Evolutionary conservation across 176 grass and related monocot species (phyloP).

Genomic region (Avena sativa): DNA sequence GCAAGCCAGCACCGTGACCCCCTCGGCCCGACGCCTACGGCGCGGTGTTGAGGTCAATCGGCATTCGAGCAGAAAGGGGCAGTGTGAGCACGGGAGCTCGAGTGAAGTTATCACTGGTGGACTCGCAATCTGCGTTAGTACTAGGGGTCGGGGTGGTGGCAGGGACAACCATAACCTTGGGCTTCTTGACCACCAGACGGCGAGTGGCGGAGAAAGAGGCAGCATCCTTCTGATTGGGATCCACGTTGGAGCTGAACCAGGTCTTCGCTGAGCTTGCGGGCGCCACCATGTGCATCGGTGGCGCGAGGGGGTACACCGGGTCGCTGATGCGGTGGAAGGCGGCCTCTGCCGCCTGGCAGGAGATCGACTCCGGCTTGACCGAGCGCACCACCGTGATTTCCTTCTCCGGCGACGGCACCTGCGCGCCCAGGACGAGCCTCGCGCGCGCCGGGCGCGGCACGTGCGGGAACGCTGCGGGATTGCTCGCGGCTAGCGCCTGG

Average conservation of each 20-base stretch:
- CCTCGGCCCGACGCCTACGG: background rate
- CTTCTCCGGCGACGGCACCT: background rate
- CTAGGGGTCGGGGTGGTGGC: background rate
- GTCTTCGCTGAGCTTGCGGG: conserved; percentile 14
- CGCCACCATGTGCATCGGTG: background rate
- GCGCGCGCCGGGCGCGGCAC: background rate
- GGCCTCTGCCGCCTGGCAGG: background rate
- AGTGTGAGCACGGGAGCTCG: background rate
- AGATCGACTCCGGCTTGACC: background rate
- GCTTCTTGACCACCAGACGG: background rate
- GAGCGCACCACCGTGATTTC: background rate
- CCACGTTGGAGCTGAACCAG: conserved; percentile 42
- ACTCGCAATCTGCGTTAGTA: background rate
- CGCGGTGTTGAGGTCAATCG: conserved; percentile 41
- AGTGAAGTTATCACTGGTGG: conserved; percentile 19
- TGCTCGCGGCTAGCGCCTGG: background rate
- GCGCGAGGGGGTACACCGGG: background rate
- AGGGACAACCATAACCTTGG: background rate
- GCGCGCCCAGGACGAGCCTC: background rate
- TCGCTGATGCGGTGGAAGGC: background rate
- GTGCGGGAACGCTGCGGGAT: background rate
- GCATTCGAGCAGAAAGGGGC: background rate
- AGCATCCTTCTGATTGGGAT: background rate
- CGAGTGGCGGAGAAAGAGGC: background rate
- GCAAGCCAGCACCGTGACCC: background rate